These are phyloP conservation scores for Starmerella asiatica DNA, from an alignment of 805 yeast genomes.

Conservation along the genomic window DNA sequence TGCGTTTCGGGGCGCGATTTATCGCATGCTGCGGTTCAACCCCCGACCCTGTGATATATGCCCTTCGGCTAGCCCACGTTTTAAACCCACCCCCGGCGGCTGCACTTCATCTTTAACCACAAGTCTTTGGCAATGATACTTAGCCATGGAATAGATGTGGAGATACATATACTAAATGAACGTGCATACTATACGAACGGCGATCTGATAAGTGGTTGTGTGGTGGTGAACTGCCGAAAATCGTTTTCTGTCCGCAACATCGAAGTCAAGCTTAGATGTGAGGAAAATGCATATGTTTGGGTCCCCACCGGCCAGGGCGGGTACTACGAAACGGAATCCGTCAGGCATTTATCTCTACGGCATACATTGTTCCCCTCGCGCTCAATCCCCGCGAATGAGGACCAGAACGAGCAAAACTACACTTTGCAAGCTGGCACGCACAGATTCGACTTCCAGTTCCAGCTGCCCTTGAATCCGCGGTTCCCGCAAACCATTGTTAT, in stretches of 20 bases:
- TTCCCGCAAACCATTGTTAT: conserved; percentile 14
- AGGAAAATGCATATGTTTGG: conserved; percentile 18
- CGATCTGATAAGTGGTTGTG: conserved; percentile 11
- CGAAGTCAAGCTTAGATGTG: conserved; percentile 17
- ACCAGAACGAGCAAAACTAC: conserved; percentile 5
- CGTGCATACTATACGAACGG: conserved; percentile 17
- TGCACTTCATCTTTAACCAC: no score
- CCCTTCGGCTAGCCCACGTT: no score
- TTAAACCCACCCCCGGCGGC: no score
- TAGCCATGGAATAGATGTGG: no score
- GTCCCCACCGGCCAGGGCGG: conserved; percentile 19
- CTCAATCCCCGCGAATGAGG: conserved; percentile 1
- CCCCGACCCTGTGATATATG: no score
- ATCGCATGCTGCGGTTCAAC: no score
- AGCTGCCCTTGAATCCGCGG: conserved; percentile 9
- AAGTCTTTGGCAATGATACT: no score
- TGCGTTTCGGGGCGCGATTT: no score
- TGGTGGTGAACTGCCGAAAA: conserved; percentile 8
- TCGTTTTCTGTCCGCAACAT: conserved; percentile 11
- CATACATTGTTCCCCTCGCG: conserved; percentile 10
- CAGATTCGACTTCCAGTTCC: conserved; percentile 14
- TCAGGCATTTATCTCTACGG: conserved; percentile 7
- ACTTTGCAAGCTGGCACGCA: conserved; percentile 14
- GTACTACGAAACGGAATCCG: conserved; percentile 13
- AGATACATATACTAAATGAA: conserved; percentile 6